These are phyloP conservation scores for Orbilia brochopaga DNA, from an alignment of 2,329 filamentous ascomycete species.

Conservation along the genomic window DNA sequence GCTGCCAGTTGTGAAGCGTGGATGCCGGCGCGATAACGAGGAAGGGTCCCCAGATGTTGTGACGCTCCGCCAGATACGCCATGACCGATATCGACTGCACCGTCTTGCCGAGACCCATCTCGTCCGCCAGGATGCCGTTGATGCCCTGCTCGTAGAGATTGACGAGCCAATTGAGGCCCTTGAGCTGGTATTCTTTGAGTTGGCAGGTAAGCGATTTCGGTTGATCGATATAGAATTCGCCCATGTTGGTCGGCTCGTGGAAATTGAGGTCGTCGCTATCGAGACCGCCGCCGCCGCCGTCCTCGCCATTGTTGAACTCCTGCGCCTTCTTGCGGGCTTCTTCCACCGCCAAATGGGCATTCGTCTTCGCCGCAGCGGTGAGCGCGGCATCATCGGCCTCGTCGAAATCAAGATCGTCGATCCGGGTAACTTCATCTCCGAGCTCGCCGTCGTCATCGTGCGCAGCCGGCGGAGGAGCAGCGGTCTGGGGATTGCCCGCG, in stretches of 20 bases:
- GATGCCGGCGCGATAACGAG: constrained; percentile 94
- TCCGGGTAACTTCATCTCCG: constrained; percentile 81
- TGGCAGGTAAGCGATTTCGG: constrained; percentile 91
- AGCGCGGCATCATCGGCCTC: constrained; percentile 86
- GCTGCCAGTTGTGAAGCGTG: constrained; percentile 98
- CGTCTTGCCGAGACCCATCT: constrained; percentile 99
- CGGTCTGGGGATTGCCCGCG: constrained; percentile 48
- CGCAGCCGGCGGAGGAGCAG: constrained; percentile 5
- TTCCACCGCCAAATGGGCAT: constrained; percentile 93
- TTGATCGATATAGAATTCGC: constrained; percentile 91
- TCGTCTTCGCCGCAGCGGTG: constrained; percentile 84
- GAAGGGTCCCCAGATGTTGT: constrained; percentile 98
- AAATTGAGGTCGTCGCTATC: constrained; percentile 98
- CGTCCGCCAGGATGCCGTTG: constrained; percentile 97
- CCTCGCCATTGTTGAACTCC: constrained; percentile 73
- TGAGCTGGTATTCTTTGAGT: constrained; percentile 97
- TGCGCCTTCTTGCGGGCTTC: constrained; percentile 92
- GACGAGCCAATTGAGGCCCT: constrained; percentile 98
- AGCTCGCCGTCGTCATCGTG: constrained; percentile 59
- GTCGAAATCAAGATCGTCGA: constrained; percentile 94
- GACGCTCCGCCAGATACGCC: constrained; percentile 95
- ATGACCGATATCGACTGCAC: constrained; percentile 99
- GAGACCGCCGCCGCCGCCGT: constrained; percentile 57
- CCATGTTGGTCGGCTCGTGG: constrained; percentile 94
- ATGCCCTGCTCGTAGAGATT: constrained; percentile 99